These are phyloP conservation scores for Trametes cingulata DNA, from an alignment of 768 basidiomycete genomes.

Conservation along the genomic window DNA sequence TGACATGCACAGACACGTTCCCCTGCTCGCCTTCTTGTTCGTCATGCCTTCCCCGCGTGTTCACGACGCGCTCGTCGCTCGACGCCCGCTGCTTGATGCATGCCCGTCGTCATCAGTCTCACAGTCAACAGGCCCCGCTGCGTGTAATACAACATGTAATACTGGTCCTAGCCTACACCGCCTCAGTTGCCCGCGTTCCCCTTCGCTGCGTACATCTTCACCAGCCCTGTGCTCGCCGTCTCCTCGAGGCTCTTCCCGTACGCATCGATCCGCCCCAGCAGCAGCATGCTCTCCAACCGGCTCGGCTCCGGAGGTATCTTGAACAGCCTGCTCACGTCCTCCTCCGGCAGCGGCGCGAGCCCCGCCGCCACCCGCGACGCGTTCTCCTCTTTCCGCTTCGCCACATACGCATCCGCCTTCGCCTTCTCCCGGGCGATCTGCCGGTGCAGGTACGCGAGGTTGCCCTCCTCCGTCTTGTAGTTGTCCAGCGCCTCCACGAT, in stretches of 20 bases:
- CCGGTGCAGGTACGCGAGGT: constrained; percentile 83
- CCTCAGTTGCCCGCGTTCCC: constrained; percentile 33
- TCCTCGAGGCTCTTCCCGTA: constrained; percentile 77
- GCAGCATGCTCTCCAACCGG: constrained; percentile 81
- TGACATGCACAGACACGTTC: background rate
- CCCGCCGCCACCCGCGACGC: constrained; percentile 76
- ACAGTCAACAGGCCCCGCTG: too few species aligned
- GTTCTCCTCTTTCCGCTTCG: constrained; percentile 91
- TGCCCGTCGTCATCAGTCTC: constrained; percentile 1
- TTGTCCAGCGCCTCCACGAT: constrained; percentile 83
- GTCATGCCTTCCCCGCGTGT: constrained; percentile 14
- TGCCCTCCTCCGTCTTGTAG: constrained; percentile 90
- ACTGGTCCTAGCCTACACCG: constrained; percentile 1
- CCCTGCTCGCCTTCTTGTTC: background rate
- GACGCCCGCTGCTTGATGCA: constrained; percentile 3
- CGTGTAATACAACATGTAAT: constrained; percentile 10
- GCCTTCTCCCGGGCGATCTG: constrained; percentile 86
- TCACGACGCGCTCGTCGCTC: constrained; percentile 1
- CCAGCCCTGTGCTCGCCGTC: constrained; percentile 57
- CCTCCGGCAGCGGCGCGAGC: constrained; percentile 82
- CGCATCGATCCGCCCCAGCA: constrained; percentile 86
- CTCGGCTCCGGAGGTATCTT: constrained; percentile 89
- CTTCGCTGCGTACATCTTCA: constrained; percentile 83
- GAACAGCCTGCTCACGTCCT: constrained; percentile 81
- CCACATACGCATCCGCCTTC: constrained; percentile 75